Percentiles rank a stretch among this genome's conserved stretches.
phyloP scores from a whole-genome alignment of 2,329 filamentous ascomycete species.

The Ophiocordyceps camponoti-leonardi region DNA sequence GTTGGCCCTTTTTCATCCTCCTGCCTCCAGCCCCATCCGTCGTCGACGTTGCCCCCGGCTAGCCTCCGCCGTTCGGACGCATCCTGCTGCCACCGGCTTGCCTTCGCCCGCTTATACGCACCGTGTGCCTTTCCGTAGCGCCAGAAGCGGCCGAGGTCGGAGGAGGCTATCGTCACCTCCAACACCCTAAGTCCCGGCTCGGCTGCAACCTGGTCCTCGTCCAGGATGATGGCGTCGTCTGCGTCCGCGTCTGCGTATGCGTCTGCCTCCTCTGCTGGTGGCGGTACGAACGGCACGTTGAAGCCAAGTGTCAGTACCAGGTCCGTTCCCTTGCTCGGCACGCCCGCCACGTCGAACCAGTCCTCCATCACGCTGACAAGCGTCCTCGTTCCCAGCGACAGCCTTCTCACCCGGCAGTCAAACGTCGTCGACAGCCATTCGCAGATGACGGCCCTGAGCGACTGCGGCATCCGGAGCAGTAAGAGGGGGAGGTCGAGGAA shows the following conservation, averaged over 20 bases:
- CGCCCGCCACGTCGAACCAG: constrained; percentile 26
- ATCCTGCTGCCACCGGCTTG: constrained; percentile 14
- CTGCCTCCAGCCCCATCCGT: constrained; percentile 33
- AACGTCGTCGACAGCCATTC: constrained; percentile 35
- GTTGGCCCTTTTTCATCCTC: constrained; percentile 5
- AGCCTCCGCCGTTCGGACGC: constrained; percentile 23
- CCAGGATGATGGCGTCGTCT: too few species aligned
- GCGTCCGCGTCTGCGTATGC: constrained; percentile 1
- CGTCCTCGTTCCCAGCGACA: constrained; percentile 31
- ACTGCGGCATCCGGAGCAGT: constrained; percentile 35
- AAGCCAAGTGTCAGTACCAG: constrained; percentile 34
- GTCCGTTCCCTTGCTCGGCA: constrained; percentile 21
- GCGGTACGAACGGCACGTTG: constrained; percentile 17
- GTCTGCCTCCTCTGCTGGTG: not conserved
- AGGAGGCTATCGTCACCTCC: constrained; percentile 32
- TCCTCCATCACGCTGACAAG: constrained; percentile 31
- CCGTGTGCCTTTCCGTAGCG: constrained; percentile 16
- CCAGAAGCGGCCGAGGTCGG: constrained; percentile 29
- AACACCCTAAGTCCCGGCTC: constrained; percentile 21
- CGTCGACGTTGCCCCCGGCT: constrained; percentile 28
- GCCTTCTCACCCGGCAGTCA: constrained; percentile 35
- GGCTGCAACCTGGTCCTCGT: constrained; percentile 3
- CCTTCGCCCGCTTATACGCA: constrained; percentile 1
- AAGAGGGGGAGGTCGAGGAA: constrained; percentile 35
- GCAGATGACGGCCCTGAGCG: constrained; percentile 29